Evolutionary conservation across 169 alveolate species (phyloP).

Genomic region (Prorocentrum cordatum): DNA sequence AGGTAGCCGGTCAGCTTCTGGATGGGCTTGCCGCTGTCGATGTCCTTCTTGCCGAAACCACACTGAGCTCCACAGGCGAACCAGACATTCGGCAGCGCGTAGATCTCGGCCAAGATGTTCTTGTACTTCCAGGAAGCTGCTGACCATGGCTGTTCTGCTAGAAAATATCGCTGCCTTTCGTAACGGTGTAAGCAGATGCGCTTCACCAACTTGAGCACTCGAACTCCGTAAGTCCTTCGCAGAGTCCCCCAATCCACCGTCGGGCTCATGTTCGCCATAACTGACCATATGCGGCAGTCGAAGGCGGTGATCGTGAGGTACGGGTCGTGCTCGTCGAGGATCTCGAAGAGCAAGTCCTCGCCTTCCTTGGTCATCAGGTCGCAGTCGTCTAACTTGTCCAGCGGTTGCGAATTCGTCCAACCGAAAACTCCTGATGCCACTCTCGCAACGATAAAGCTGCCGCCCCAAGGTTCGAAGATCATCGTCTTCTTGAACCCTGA

Average conservation of each 20-base stretch:
- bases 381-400: neutral
- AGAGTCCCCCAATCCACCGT: neutral
- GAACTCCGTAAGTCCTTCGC: neutral
- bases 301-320: neutral
- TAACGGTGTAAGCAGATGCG: neutral
- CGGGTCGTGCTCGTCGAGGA: neutral
- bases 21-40: neutral
- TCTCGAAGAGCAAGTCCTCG: neutral
- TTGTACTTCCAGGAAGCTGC: neutral
- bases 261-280: neutral
- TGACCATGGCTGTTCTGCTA: neutral
- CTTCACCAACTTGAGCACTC: neutral
- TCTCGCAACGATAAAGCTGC: neutral
- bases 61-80: neutral
- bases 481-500: neutral
- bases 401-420: neutral
- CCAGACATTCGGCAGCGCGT: neutral
- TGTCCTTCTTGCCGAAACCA: neutral
- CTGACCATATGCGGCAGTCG: neutral
- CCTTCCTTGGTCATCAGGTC: neutral
- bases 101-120: neutral
- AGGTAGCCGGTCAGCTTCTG: neutral
- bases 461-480: conserved; percentile 7
- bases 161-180: neutral
- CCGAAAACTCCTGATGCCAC: neutral